Evolutionary conservation across 2,329 filamentous ascomycete species (phyloP).

Genomic region (Rutstroemia sp.): DNA sequence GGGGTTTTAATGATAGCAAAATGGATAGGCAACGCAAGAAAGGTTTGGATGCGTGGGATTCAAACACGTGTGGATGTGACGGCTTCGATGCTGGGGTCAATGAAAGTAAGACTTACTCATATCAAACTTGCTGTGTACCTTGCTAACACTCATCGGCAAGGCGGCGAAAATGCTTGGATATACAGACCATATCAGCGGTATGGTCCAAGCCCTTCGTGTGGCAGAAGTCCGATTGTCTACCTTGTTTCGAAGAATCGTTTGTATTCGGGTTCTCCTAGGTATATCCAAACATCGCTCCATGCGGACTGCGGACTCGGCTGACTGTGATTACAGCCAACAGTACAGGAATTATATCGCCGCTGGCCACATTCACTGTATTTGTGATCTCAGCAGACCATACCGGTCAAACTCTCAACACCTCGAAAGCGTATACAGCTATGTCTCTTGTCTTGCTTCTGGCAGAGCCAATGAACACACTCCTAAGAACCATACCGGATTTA

Average conservation of each 20-base stretch:
- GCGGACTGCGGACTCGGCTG: not conserved
- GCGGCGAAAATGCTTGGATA: conserved; percentile 31
- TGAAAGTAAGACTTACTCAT: conserved; percentile 21
- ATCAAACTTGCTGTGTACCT: not conserved
- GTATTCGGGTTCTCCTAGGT: conserved; percentile 17
- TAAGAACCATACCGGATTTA: conserved; percentile 33
- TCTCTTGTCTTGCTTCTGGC: conserved; percentile 35
- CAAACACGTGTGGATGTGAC: conserved; percentile 27
- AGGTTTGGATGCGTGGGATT: conserved; percentile 26
- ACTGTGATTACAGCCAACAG: conserved; percentile 16
- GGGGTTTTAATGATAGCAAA: conserved; percentile 17
- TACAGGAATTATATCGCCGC: conserved; percentile 29
- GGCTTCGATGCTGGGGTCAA: conserved; percentile 25
- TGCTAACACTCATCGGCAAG: conserved; percentile 9
- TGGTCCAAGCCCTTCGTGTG: conserved; percentile 32
- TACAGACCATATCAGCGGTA: conserved; percentile 27
- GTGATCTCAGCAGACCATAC: conserved; percentile 27
- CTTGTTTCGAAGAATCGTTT: conserved; percentile 31
- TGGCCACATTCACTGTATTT: conserved; percentile 34
- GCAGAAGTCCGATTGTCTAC: conserved; percentile 34
- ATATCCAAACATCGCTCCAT: not conserved
- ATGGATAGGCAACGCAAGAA: conserved; percentile 23
- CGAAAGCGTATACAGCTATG: conserved; percentile 35
- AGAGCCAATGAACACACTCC: conserved; percentile 33
- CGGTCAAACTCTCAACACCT: conserved; percentile 22